Evolutionary conservation across 192 early-diverging fungal genomes (phyloP).

Genomic region (Haplosporangium gracile): DNA sequence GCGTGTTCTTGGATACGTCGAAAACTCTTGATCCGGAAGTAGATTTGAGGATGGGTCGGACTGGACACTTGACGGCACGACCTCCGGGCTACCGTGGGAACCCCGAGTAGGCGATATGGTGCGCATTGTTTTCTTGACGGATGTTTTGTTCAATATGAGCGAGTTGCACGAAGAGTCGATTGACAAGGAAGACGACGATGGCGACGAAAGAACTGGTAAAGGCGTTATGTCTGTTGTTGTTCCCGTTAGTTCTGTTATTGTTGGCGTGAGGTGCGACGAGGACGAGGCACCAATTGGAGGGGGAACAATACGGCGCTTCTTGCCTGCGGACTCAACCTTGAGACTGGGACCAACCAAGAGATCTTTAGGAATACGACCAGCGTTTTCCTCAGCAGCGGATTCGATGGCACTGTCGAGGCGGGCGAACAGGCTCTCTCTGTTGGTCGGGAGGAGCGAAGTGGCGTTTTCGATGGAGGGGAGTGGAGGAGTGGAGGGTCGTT

Average conservation of each 20-base stretch:
- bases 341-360: slow-evolving; percentile 18
- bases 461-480: neutral
- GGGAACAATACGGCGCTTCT: slow-evolving; percentile 14
- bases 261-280: neutral
- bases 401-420: slow-evolving; percentile 8
- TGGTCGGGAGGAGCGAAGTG: neutral
- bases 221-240: neutral
- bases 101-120: neutral
- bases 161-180: neutral
- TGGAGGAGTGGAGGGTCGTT: neutral
- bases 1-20: neutral
- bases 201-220: neutral
- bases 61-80: slow-evolving; percentile 9
- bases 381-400: slow-evolving; percentile 20
- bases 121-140: neutral
- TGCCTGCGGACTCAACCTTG: slow-evolving; percentile 26
- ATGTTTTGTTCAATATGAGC: neutral
- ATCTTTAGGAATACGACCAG: slow-evolving; percentile 9
- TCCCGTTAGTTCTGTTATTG: neutral
- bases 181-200: neutral
- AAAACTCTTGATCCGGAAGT: neutral
- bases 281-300: neutral
- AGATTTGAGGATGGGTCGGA: neutral
- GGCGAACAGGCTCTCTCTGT: neutral
- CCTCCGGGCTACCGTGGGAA: neutral